Percentiles rank a stretch among this genome's conserved stretches.
Evolutionary conservation across 768 basidiomycete genomes (phyloP).

Genomic region (Lactarius tabidus): DNA sequence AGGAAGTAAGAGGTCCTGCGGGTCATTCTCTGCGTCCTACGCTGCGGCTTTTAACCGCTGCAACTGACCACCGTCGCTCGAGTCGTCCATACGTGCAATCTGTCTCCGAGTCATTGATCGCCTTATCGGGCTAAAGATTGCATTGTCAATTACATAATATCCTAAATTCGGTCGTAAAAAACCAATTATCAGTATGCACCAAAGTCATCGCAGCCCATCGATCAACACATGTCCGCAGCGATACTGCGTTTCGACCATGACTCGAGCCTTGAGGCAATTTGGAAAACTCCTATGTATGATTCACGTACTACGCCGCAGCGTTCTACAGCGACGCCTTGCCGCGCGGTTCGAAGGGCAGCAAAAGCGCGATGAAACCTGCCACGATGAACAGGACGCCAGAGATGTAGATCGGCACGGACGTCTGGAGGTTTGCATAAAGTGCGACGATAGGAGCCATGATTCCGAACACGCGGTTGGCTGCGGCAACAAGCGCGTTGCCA

Average conservation of each 20-base stretch:
- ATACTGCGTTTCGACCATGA: not conserved
- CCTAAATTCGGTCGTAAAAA: not conserved
- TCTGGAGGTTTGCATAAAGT: slow-evolving; percentile 44
- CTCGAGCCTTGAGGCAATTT: not conserved
- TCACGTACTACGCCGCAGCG: not conserved
- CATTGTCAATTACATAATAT: not conserved
- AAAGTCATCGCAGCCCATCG: not conserved
- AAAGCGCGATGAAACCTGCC: slow-evolving; percentile 44
- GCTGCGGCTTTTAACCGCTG: not conserved
- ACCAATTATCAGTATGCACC: not conserved
- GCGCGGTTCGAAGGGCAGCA: slow-evolving; percentile 54
- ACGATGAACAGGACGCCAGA: slow-evolving; percentile 50
- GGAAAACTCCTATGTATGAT: not conserved
- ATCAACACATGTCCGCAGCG: not conserved
- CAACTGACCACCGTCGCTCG: not conserved
- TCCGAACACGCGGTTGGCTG: slow-evolving; percentile 54
- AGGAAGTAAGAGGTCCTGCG: not conserved
- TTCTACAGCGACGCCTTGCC: slow-evolving; percentile 48
- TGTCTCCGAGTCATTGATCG: not conserved
- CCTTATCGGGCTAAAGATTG: not conserved
- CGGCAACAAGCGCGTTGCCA: slow-evolving; percentile 50
- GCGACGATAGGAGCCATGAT: slow-evolving; percentile 55
- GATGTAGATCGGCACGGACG: slow-evolving; percentile 52
- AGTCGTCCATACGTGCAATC: not conserved
- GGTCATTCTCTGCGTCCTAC: not conserved